Percentiles rank a stretch among this genome's conserved stretches.
Conservation (phyloP, 1,284 basidiomycete genomes). For the Psilocybe mexicana region DNA sequence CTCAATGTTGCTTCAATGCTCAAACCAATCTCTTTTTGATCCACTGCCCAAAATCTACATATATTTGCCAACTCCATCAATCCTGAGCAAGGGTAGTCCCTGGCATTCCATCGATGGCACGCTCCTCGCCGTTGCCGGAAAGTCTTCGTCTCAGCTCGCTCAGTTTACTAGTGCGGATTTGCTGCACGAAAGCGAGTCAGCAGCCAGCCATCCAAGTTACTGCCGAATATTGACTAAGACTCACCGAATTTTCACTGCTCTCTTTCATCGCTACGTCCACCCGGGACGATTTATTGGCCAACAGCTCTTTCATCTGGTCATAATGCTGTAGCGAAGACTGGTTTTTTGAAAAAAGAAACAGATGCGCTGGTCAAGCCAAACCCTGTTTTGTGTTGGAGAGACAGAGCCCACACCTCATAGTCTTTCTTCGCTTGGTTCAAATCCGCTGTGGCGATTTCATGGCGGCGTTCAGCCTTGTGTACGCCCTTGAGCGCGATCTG, state of each 20-base stretch:
- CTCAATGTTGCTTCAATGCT: too few relatives aligned
- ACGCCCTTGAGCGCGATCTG: neutral
- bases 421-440: neutral
- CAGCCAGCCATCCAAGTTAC: neutral
- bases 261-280: constrained; percentile 24
- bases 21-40: too few relatives aligned
- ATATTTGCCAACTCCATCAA: too few relatives aligned
- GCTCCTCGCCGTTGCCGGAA: too few relatives aligned
- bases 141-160: too few relatives aligned
- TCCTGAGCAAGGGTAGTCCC: too few relatives aligned
- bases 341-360: neutral
- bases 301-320: constrained; percentile 16
- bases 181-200: constrained; percentile 20
- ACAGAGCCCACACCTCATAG: neutral
- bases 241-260: constrained; percentile 28
- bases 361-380: neutral
- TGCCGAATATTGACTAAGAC: constrained; percentile 2
- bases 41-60: too few relatives aligned
- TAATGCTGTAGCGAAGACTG: constrained; percentile 8
- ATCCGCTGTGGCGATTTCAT: constrained; percentile 1
- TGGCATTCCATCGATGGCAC: too few relatives aligned
- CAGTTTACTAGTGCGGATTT: constrained; percentile 4
- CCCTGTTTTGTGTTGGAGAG: neutral
- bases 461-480: neutral
- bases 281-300: constrained; percentile 21